These are phyloP conservation scores for Arabidopsis arenosa DNA, from an alignment of 345 rosid genomes.

Conservation along the genomic window DNA sequence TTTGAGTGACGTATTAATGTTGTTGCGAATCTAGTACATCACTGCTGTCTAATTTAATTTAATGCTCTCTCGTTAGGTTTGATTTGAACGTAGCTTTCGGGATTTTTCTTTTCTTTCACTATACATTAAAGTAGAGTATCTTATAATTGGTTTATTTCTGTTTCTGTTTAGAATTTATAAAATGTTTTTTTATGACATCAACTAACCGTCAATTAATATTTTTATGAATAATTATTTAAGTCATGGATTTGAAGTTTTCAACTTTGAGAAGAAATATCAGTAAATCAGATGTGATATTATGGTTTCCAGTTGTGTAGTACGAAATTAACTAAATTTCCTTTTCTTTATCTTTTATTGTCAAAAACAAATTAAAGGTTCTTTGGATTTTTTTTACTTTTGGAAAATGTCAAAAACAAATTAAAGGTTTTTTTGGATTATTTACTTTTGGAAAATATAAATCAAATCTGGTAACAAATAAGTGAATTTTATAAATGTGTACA, in stretches of 20 bases:
- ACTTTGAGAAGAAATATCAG: neutral
- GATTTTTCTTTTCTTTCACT: neutral
- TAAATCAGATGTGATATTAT: neutral
- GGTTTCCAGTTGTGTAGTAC: neutral
- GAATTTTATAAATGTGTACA: neutral
- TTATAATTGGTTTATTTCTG: constrained; percentile 23
- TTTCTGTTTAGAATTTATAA: constrained; percentile 1
- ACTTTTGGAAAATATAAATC: neutral
- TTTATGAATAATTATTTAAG: too few species aligned
- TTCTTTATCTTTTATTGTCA: neutral
- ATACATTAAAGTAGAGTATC: constrained; percentile 8
- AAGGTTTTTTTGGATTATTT: neutral
- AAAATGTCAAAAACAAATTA: neutral
- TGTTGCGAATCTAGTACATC: constrained; percentile 41
- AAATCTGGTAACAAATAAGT: constrained; percentile 7
- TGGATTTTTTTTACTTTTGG: neutral
- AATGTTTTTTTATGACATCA: neutral
- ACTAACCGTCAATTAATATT: neutral
- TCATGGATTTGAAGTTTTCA: neutral
- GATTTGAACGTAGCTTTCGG: constrained; percentile 3
- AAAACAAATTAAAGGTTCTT: neutral
- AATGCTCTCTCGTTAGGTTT: constrained; percentile 27
- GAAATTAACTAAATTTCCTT: neutral
- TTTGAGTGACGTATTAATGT: constrained; percentile 21
- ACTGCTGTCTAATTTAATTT: constrained; percentile 35